These are phyloP conservation scores for Serpula lacrymans DNA, from an alignment of 768 basidiomycete species.

Conservation along the genomic window DNA sequence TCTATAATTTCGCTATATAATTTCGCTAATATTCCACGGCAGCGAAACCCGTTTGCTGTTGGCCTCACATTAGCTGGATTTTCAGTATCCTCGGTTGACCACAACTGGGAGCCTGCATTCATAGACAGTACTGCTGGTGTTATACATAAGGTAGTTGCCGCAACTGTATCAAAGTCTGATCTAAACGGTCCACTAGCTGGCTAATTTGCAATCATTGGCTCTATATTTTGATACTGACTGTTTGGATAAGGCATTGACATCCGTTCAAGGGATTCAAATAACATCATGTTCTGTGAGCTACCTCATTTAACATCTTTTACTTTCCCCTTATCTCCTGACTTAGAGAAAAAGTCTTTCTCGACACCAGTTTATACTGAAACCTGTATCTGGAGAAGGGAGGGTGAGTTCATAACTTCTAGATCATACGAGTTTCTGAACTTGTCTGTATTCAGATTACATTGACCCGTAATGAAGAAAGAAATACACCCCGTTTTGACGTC, in stretches of 20 bases:
- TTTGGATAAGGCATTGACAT: conserved; percentile 63
- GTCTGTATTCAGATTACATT: conserved; percentile 66
- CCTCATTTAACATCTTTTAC: too few relatives aligned
- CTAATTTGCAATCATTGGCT: conserved; percentile 81
- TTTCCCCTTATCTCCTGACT: too few relatives aligned
- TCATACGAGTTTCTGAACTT: conserved; percentile 1
- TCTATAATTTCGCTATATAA: neutral
- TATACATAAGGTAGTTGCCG: conserved; percentile 69
- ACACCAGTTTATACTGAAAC: conserved; percentile 94
- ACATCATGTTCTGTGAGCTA: too few relatives aligned
- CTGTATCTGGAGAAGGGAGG: conserved; percentile 92
- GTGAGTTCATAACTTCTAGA: conserved; percentile 38
- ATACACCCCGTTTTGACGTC: conserved; percentile 82
- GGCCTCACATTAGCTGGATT: conserved; percentile 88
- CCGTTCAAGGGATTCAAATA: too few relatives aligned
- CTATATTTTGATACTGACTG: conserved; percentile 96
- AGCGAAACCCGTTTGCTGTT: conserved; percentile 89
- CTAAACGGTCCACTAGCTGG: conserved; percentile 54
- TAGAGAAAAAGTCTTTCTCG: too few relatives aligned
- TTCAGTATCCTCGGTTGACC: conserved; percentile 85
- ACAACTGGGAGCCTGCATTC: conserved; percentile 85
- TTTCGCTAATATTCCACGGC: conserved; percentile 2
- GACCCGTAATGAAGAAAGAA: conserved; percentile 71
- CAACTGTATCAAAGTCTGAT: neutral
- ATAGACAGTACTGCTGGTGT: conserved; percentile 85